phyloP scores from a whole-genome alignment of 257 asterid genomes.

The Nyctanthes arbortristis region DNA sequence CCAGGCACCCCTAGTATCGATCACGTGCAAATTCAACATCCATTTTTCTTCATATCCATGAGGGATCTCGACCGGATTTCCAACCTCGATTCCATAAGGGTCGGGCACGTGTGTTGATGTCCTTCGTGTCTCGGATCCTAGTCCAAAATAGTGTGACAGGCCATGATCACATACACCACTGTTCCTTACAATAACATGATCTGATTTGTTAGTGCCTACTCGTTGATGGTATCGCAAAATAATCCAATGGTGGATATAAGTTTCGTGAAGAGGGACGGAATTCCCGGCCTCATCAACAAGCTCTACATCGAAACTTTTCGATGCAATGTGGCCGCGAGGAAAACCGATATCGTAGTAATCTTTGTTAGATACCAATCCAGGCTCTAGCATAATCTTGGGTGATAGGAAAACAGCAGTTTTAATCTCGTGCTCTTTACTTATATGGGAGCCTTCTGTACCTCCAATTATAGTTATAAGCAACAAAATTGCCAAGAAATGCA shows the following conservation, averaged over 20 bases:
- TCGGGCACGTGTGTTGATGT: conserved; percentile 63
- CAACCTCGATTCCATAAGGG: conserved; percentile 77
- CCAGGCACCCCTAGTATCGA: conserved; percentile 74
- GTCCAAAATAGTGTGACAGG: conserved; percentile 70
- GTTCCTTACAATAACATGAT: conserved; percentile 36
- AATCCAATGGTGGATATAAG: conserved; percentile 84
- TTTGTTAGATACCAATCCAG: conserved; percentile 64
- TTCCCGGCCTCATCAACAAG: conserved; percentile 63
- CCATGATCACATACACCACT: conserved; percentile 56
- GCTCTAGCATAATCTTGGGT: conserved; percentile 54
- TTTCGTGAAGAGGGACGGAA: conserved; percentile 65
- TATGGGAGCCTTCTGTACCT: conserved; percentile 29
- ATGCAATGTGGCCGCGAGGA: conserved; percentile 72
- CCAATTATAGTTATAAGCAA: conserved; percentile 13
- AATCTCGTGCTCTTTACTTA: conserved; percentile 27
- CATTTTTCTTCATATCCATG: conserved; percentile 70
- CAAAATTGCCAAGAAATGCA: conserved; percentile 31
- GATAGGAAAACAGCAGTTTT: conserved; percentile 58
- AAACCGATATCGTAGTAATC: conserved; percentile 49
- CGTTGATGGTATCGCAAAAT: conserved; percentile 45
- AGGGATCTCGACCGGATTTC: conserved; percentile 55
- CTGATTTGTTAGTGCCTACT: conserved; percentile 34
- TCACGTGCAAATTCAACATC: conserved; percentile 79
- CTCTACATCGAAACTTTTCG: conserved; percentile 65
- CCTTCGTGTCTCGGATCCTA: conserved; percentile 84